Base-by-base conservation (phyloP, 331 rosid genomes). In the Pyrus hybrid region DNA sequence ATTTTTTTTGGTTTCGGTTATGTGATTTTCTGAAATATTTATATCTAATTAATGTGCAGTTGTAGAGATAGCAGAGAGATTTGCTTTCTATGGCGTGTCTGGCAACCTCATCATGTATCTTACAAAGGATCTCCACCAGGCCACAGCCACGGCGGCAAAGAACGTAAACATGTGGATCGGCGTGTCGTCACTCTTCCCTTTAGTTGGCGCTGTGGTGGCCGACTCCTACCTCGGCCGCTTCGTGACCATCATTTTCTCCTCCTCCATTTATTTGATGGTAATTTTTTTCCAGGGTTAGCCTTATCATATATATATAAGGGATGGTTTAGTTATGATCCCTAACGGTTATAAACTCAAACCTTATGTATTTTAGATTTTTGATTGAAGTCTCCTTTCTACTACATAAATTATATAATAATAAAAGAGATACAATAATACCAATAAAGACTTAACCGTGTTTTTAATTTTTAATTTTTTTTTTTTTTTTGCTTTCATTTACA, bases 161-260 rank as follows among this genome's bases (percentile, higher is more conserved):
- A 85, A 82, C 43, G 91, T 90, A 37, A 90, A 90, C 84, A 77
- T 83, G 5, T 88, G 96, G 96, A 37, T 76, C 0, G 91, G 96
- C 3, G 85, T 88, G 22, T 88, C 96, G 2, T 69, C 84, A 6
- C 72, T 88, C 61, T 86, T 86, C 67, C 91, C 91, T 3, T 0
- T 86, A 18, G 62, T 90, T 8, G 96, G 96, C 2, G 93, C 85
- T 61, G 76, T 83, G 58, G 22, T 86, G 1, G 91, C 91, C 22
- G 96, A 90, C 57, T 90, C 93, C 0, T 79, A 64, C 12, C 67
- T 88, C 3, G 96, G 96, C 12, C 90, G 96, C 3, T 90, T 88
- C 84, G 80, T 57, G 9, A 90, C 89, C 68, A 90, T 90, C 35
- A 47, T 90, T 7, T 0, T 82, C 7, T 77, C 93, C 26, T 76